phyloP scores from a whole-genome alignment of 1,284 basidiomycete species.

The Fomitopsis pinicola region DNA sequence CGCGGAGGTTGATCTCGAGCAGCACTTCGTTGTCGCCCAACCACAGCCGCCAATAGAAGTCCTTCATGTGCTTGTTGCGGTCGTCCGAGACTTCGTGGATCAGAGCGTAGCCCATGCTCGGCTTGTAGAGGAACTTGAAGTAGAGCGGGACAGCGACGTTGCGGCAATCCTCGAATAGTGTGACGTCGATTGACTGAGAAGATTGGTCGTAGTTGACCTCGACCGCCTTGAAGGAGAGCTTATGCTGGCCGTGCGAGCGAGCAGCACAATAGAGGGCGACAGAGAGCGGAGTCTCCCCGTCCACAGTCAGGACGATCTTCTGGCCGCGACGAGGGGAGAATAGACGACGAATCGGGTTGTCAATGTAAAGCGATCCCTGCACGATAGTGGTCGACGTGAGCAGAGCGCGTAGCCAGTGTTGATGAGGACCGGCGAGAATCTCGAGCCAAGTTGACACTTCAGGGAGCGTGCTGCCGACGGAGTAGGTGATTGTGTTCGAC shows the following conservation, averaged over 20 bases:
- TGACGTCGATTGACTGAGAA: slow-evolving; percentile 66
- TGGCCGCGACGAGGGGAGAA: slow-evolving; percentile 82
- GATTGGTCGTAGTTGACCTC: slow-evolving; percentile 63
- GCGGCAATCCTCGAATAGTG: slow-evolving; percentile 82
- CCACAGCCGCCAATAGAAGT: slow-evolving; percentile 97
- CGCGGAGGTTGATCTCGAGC: slow-evolving; percentile 71
- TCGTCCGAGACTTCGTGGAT: slow-evolving; percentile 88
- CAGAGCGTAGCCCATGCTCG: slow-evolving; percentile 85
- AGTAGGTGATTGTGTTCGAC: slow-evolving; percentile 50
- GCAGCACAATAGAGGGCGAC: slow-evolving; percentile 73
- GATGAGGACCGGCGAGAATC: slow-evolving; percentile 73
- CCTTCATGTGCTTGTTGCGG: slow-evolving; percentile 91
- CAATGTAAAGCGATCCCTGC: slow-evolving; percentile 79
- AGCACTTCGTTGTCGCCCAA: slow-evolving; percentile 81
- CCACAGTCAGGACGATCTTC: slow-evolving; percentile 59
- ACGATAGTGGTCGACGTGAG: slow-evolving; percentile 81
- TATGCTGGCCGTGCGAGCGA: slow-evolving; percentile 77
- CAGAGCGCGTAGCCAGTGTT: slow-evolving; percentile 88
- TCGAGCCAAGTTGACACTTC: slow-evolving; percentile 77
- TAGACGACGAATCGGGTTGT: slow-evolving; percentile 88
- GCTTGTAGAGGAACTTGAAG: slow-evolving; percentile 85
- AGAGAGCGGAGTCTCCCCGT: slow-evolving; percentile 46
- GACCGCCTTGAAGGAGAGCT: slow-evolving; percentile 78
- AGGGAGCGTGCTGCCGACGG: slow-evolving; percentile 56
- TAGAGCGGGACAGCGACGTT: slow-evolving; percentile 76